phyloP scores from a whole-genome alignment of 805 yeast species.

The Lipomyces kockii region DNA sequence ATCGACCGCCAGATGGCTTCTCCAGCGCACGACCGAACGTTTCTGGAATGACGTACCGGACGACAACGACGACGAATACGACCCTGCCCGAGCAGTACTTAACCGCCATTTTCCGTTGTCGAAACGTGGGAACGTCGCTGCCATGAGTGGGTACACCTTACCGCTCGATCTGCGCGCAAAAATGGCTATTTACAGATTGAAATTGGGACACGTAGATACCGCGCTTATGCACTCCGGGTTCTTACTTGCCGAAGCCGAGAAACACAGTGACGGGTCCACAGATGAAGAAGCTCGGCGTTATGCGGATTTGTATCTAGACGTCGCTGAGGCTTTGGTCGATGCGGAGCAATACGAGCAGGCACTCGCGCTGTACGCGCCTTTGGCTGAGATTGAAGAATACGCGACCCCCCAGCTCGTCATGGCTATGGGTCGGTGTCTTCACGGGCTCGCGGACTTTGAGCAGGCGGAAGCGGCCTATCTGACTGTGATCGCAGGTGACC shows the following conservation, averaged over 20 bases:
- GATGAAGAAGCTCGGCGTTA: conserved; percentile 64
- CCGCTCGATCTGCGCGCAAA: conserved; percentile 90
- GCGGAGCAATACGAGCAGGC: conserved; percentile 79
- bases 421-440: conserved; percentile 75
- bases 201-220: conserved; percentile 65
- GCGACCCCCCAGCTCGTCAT: conserved; percentile 48
- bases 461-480: conserved; percentile 66
- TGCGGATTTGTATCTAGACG: conserved; percentile 73
- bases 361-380: conserved; percentile 61
- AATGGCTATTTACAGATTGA: conserved; percentile 73
- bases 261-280: conserved; percentile 42
- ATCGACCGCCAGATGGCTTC: conserved; percentile 81
- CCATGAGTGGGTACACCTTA: conserved; percentile 48
- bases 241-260: conserved; percentile 23
- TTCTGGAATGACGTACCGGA: conserved; percentile 69
- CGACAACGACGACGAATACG: conserved; percentile 61
- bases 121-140: conserved; percentile 41
- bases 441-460: conserved; percentile 70
- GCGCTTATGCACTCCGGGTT: conserved; percentile 67
- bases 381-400: conserved; percentile 59
- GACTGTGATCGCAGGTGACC: conserved; percentile 52
- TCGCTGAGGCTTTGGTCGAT: conserved; percentile 73
- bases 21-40: conserved; percentile 62
- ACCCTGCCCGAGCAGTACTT: conserved; percentile 34
- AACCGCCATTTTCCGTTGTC: conserved; percentile 32